Base-by-base conservation (phyloP, 139 green algal genomes). In the Asterochloris sp. region DNA sequence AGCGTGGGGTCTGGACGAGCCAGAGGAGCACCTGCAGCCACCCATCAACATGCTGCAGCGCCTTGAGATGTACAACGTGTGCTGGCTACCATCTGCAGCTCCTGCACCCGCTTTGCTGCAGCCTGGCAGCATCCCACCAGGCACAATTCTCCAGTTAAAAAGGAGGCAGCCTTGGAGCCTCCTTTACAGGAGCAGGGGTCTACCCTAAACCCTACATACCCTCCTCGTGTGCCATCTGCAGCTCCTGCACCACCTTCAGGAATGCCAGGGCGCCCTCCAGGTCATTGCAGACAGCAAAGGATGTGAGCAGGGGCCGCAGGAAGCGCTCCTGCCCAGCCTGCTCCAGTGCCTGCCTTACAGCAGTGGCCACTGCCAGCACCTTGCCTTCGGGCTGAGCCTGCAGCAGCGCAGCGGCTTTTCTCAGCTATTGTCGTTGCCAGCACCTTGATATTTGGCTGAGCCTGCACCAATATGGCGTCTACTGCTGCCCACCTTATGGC, bases 251-350 rank as follows among this genome's bases (percentile, higher is more conserved):
- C 24, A 86, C 64, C 64, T 92, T 89, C 24, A 98, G 85, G 13
- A 84, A 86, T 0, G 68, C 38, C n/a, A 98, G 89, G 0, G 96
- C 95, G 8, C 62, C 88, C 63, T 94, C 88, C 61, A 98, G 84
- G 9, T 96, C 87, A 12, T 80, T 86, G 16, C 82, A 81, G 73
- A 82, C 83, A 26, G 86, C 75, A 28, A 84, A 81, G 64, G 88
- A 88, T 23, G 89, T 94, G 12, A 95, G 87, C 27, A 94, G 83
- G 27, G 92, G 86, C 62, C 87, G 81, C 61, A 96, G 84, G 80
- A 91, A 90, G 26, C 67, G 54, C 15, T n/a, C 26, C 84, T 69
- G 69, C 0, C 74, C 81, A 73, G 0, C 28, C 16, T 21, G 28
- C 79, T 69, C 79, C 15, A 73, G 92, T 63, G 23, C 87, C 90